Percentiles rank a stretch among this genome's conserved stretches.
phyloP scores from a whole-genome alignment of 495 filamentous ascomycete species.

The Penicillium atrosanguineum region DNA sequence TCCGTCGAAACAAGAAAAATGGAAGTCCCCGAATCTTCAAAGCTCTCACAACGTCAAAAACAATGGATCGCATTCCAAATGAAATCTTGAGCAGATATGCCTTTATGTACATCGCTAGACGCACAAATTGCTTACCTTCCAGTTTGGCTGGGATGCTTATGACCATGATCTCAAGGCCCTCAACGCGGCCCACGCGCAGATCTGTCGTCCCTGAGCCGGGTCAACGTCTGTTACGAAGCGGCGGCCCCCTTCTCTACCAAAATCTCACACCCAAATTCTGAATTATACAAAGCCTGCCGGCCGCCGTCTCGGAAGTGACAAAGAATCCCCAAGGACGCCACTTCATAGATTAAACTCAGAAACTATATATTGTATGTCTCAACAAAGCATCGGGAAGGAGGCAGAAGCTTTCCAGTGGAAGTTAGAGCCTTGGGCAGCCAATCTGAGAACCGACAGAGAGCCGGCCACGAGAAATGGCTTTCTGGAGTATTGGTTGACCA shows the following conservation, averaged over 20 bases:
- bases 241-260: not conserved
- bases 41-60: too few species aligned
- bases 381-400: not conserved
- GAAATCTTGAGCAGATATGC: not conserved
- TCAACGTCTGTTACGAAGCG: not conserved
- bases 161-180: not conserved
- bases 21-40: not conserved
- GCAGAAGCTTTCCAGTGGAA: not conserved
- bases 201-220: not conserved
- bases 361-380: constrained; percentile 1
- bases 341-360: not conserved
- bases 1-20: not conserved
- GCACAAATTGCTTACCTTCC: not conserved
- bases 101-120: not conserved
- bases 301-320: not conserved
- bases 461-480: constrained; percentile 1
- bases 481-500: constrained; percentile 2
- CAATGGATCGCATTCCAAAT: too few species aligned
- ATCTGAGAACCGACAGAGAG: not conserved
- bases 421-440: constrained; percentile 1
- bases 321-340: not conserved
- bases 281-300: not conserved
- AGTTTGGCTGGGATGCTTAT: not conserved
- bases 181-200: not conserved
- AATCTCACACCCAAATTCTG: not conserved